These are phyloP conservation scores for Metrosideros polymorpha DNA, from an alignment of 441 rosid species.

Conservation along the genomic window DNA sequence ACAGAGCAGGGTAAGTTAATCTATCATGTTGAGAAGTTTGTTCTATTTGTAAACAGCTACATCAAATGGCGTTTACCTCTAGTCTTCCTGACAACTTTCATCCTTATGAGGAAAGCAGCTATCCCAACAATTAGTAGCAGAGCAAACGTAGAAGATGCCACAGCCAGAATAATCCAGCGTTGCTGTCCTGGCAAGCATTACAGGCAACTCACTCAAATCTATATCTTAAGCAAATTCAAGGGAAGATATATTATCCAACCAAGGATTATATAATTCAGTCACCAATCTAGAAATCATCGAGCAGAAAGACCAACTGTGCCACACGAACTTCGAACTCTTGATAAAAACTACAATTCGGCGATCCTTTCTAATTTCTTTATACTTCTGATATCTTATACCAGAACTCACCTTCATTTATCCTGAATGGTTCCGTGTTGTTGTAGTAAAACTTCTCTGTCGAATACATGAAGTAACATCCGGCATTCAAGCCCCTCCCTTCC, in stretches of 20 bases:
- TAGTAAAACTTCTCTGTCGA: conserved; percentile 55
- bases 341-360: background rate
- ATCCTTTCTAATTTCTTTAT: background rate
- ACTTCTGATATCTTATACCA: background rate
- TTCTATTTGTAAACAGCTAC: background rate
- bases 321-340: background rate
- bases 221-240: background rate
- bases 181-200: conserved; percentile 25
- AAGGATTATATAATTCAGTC: background rate
- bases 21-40: background rate
- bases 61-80: conserved; percentile 27
- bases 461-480: conserved; percentile 76
- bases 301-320: background rate
- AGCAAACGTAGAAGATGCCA: conserved; percentile 35
- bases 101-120: conserved; percentile 26
- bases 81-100: conserved; percentile 28
- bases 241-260: background rate
- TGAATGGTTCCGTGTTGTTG: conserved; percentile 23
- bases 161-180: conserved; percentile 38
- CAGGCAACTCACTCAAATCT: background rate
- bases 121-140: conserved; percentile 27
- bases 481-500: conserved; percentile 67
- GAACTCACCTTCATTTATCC: conserved; percentile 22
- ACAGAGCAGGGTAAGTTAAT: background rate
- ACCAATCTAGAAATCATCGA: background rate